Percentiles rank a stretch among this genome's conserved stretches.
Evolutionary conservation across 2,329 filamentous ascomycete species (phyloP).

Genomic region (Xylariaceae sp.): DNA sequence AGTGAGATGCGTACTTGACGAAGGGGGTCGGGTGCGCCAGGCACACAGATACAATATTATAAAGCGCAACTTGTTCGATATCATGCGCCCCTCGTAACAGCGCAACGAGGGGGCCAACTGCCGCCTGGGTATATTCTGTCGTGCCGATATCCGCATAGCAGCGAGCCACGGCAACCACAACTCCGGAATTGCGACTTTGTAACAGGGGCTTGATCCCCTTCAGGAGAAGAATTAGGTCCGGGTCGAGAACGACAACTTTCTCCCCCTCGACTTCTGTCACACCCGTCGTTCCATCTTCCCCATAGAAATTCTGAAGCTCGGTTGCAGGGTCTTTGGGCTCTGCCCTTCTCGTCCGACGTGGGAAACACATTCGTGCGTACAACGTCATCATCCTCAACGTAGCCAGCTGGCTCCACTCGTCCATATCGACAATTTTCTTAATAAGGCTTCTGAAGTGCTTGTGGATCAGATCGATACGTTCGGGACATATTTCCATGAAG

Average conservation of each 20-base stretch:
- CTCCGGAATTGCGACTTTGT: conserved; percentile 87
- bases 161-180: conserved; percentile 81
- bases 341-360: conserved; percentile 58
- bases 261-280: conserved; percentile 43
- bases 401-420: conserved; percentile 93
- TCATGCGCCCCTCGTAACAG: conserved; percentile 80
- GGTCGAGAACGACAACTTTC: conserved; percentile 64
- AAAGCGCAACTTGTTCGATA: conserved; percentile 83
- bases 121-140: conserved; percentile 65
- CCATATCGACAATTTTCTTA: conserved; percentile 95
- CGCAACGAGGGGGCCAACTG: conserved; percentile 80
- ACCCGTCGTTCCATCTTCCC: conserved; percentile 54
- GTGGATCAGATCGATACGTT: conserved; percentile 83
- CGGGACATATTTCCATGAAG: conserved; percentile 84
- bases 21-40: conserved; percentile 73
- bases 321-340: conserved; percentile 38
- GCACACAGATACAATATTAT: conserved; percentile 93
- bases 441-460: conserved; percentile 81
- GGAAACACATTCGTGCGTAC: conserved; percentile 87
- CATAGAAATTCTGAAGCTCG: conserved; percentile 73
- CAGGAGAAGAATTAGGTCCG: conserved; percentile 77
- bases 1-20: conserved; percentile 82
- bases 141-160: conserved; percentile 84
- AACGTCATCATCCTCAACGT: conserved; percentile 75
- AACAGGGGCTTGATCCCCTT: conserved; percentile 78